Evolutionary conservation across 495 filamentous ascomycete genomes (phyloP).

Genomic region (Aspergillus funiculosus): DNA sequence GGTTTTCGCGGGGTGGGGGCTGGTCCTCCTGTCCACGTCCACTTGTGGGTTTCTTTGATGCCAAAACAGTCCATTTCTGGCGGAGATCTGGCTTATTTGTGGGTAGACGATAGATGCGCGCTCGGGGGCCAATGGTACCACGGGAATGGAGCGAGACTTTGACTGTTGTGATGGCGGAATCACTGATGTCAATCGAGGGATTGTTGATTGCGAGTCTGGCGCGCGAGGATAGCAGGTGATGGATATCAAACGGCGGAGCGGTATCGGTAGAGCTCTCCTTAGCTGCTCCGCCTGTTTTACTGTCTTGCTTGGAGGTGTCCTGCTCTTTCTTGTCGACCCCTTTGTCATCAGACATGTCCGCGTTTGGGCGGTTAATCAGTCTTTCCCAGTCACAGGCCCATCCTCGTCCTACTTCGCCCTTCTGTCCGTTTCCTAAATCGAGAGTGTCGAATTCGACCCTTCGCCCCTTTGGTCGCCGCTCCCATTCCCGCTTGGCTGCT

Average conservation of each 20-base stretch:
- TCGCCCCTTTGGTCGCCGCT: conserved; percentile 74
- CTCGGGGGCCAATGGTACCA: conserved; percentile 55
- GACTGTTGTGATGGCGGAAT: conserved; percentile 49
- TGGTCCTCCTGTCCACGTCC: conserved; percentile 18
- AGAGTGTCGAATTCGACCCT: conserved; percentile 69
- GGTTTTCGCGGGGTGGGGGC: conserved; percentile 2
- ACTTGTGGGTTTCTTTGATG: conserved; percentile 11
- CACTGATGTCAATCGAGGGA: conserved; percentile 9
- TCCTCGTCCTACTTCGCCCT: conserved; percentile 77
- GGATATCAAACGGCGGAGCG: conserved; percentile 28
- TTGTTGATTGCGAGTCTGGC: conserved; percentile 13
- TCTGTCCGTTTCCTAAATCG: conserved; percentile 65
- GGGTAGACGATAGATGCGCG: conserved; percentile 69
- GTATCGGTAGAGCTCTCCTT: neutral
- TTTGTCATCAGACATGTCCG: conserved; percentile 7
- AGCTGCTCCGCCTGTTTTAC: neutral
- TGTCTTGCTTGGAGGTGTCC: neutral
- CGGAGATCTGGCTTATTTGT: conserved; percentile 40
- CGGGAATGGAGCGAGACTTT: conserved; percentile 52
- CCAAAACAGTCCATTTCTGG: conserved; percentile 47
- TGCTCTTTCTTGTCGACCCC: conserved; percentile 12
- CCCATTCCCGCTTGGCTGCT: conserved; percentile 63
- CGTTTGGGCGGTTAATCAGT: conserved; percentile 42
- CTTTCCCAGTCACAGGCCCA: conserved; percentile 86
- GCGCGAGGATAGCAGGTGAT: conserved; percentile 16